Base-by-base conservation (phyloP, 2,329 filamentous ascomycete genomes). In the Diaporthe australafricana region DNA sequence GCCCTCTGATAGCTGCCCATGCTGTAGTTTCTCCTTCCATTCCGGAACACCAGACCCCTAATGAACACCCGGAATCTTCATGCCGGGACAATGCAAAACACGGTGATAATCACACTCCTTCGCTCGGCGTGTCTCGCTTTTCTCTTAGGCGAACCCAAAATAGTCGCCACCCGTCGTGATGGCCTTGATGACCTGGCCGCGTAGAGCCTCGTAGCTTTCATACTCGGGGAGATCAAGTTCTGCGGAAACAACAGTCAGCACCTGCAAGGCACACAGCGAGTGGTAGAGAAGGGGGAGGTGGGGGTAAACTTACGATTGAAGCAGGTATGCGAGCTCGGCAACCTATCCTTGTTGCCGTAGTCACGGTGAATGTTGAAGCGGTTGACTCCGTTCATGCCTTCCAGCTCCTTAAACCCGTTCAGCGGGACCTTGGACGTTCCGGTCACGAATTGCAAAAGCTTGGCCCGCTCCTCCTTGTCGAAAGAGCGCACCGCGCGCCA, bases 301-400 rank as follows among this genome's bases (percentile, higher is more conserved):
- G 20, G 30, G 25, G 17, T 50, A 68, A 74, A 93, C 94, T 93
- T 90, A 98, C 95, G 96, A 82, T 99, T 99, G 86, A 99, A 99
- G 87, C 96, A 99, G 75, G 96, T 99, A 83, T 99, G 97, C 77
- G 95, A 98, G 78, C 94, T 97, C 70, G 96, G 96, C 75, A 99
- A 88, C 76, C 96, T 93, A 80, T 98, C 94, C 84, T 98, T 98
- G 86, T 93, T 96, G 77, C 96, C 95, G 83, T 97, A 98, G 83
- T 98, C 96, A 75, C 96, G 94, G 81, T 99, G 96, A 75, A 99
- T 98, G 82, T 98, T 99, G 91, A 99, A 99, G 75, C 94, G 92
- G 83, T 93, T 98, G 81, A 98, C 92, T 48, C 96, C 96, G 80
- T 99, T 98, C 96, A 99, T 99, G 76, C 96, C 97, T 85, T 99